These are phyloP conservation scores for Leccinellum albellum DNA, from an alignment of 768 basidiomycete genomes.

Conservation along the genomic window DNA sequence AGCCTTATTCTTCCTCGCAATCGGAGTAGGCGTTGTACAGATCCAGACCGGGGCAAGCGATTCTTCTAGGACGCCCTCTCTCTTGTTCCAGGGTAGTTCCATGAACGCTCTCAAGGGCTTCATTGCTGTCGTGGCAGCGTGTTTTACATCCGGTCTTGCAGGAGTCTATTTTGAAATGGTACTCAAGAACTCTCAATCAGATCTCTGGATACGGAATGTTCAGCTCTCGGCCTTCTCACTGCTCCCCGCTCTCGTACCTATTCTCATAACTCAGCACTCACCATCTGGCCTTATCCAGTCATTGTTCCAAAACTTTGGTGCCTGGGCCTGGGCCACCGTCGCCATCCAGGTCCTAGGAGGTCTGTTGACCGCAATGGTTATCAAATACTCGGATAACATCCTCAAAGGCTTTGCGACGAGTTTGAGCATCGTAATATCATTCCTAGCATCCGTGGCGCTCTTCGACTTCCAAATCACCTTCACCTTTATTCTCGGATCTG, in stretches of 20 bases:
- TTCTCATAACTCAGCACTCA: slow-evolving; percentile 52
- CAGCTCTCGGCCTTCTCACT: slow-evolving; percentile 94
- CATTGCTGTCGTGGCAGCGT: slow-evolving; percentile 83
- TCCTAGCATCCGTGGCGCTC: slow-evolving; percentile 84
- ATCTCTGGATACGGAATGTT: slow-evolving; percentile 96
- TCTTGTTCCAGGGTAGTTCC: slow-evolving; percentile 39
- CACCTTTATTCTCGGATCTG: slow-evolving; percentile 81
- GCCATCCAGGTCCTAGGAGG: slow-evolving; percentile 88
- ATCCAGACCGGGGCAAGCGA: slow-evolving; percentile 51
- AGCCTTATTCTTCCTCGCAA: slow-evolving; percentile 76
- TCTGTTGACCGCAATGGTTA: slow-evolving; percentile 87
- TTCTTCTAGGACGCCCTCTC: slow-evolving; percentile 25
- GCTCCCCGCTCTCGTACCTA: slow-evolving; percentile 79
- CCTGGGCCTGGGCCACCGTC: slow-evolving; percentile 91
- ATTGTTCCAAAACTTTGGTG: slow-evolving; percentile 82
- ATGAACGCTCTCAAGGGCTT: slow-evolving; percentile 88
- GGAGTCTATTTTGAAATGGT: slow-evolving; percentile 99
- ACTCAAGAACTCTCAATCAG: slow-evolving; percentile 81
- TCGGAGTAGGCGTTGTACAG: slow-evolving; percentile 88
- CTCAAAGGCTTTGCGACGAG: slow-evolving; percentile 95
- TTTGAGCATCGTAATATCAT: slow-evolving; percentile 90
- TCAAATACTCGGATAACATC: slow-evolving; percentile 91
- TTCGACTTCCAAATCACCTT: slow-evolving; percentile 87
- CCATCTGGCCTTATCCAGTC: slow-evolving; percentile 41
- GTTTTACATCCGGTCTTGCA: slow-evolving; percentile 92